A percentile compares a stretch with the other conserved stretches of the same genome.
Evolutionary conservation across 805 yeast species (phyloP).

Genomic region (Candida piceae): DNA sequence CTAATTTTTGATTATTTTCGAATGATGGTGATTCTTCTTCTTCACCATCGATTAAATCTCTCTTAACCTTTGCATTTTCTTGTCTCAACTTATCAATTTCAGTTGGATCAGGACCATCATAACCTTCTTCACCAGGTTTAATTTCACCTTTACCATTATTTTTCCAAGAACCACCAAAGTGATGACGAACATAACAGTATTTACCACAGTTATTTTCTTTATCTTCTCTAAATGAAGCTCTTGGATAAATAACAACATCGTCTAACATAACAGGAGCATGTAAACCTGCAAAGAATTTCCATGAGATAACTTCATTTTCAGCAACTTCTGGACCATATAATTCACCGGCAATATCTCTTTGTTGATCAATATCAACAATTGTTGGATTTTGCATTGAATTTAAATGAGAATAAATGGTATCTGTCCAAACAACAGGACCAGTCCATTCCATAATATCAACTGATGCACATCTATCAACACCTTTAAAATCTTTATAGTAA

Average conservation of each 20-base stretch:
- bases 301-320: constrained; percentile 24
- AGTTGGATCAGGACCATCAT: constrained; percentile 20
- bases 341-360: constrained; percentile 25
- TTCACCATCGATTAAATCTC: constrained; percentile 13
- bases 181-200: constrained; percentile 30
- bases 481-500: constrained; percentile 32
- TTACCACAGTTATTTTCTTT: constrained; percentile 30
- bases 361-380: constrained; percentile 29
- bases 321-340: constrained; percentile 29
- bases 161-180: constrained; percentile 34
- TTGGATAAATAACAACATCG: constrained; percentile 31
- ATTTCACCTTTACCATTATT: constrained; percentile 33
- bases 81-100: constrained; percentile 15
- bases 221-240: constrained; percentile 31
- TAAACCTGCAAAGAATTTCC: constrained; percentile 32
- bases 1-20: constrained; percentile 6
- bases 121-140: constrained; percentile 27
- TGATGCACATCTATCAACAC: constrained; percentile 32
- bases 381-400: constrained; percentile 36
- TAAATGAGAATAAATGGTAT: constrained; percentile 60
- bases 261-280: constrained; percentile 31
- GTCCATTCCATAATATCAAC: constrained; percentile 67
- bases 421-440: constrained; percentile 78
- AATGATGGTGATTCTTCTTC: constrained; percentile 1
- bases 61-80: constrained; percentile 7